These are phyloP conservation scores for Hyaloscypha hepaticicola DNA, from an alignment of 495 filamentous ascomycete genomes.

Conservation along the genomic window DNA sequence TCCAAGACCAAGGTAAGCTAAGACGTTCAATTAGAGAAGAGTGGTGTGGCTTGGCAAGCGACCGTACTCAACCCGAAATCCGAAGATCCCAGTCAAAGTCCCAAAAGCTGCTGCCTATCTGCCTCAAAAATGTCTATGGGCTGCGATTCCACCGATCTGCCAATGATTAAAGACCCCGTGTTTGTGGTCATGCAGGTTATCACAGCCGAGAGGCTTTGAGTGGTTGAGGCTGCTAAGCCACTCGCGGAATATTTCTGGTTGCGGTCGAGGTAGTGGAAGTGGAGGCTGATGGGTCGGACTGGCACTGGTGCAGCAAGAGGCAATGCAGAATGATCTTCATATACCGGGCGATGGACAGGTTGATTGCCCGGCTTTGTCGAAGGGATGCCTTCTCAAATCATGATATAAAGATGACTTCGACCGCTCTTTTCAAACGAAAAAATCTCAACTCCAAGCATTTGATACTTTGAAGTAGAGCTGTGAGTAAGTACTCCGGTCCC, in stretches of 20 bases:
- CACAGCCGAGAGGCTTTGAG: not conserved
- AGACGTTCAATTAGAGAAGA: not conserved
- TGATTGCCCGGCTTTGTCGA: not conserved
- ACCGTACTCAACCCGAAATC: not conserved
- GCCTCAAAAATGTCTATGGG: not conserved
- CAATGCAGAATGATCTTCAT: too few species aligned
- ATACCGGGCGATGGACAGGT: not conserved
- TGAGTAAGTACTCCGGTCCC: too few species aligned
- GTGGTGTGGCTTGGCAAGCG: not conserved
- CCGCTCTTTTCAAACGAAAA: not conserved
- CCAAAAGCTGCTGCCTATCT: slow-evolving; percentile 3
- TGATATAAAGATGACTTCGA: not conserved
- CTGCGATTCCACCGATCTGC: not conserved
- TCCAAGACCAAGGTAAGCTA: not conserved
- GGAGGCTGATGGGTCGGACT: not conserved
- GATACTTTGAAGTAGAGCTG: not conserved
- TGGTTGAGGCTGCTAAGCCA: not conserved
- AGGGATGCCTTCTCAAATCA: not conserved
- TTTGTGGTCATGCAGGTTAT: not conserved
- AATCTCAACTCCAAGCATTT: too few species aligned
- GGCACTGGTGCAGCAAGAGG: too few species aligned
- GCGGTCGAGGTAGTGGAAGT: not conserved
- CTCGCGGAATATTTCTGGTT: not conserved
- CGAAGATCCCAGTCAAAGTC: not conserved
- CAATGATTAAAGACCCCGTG: not conserved